Evolutionary conservation across 1,284 basidiomycete genomes (phyloP).

Genomic region (Anthracocystis panici-leucophaei): DNA sequence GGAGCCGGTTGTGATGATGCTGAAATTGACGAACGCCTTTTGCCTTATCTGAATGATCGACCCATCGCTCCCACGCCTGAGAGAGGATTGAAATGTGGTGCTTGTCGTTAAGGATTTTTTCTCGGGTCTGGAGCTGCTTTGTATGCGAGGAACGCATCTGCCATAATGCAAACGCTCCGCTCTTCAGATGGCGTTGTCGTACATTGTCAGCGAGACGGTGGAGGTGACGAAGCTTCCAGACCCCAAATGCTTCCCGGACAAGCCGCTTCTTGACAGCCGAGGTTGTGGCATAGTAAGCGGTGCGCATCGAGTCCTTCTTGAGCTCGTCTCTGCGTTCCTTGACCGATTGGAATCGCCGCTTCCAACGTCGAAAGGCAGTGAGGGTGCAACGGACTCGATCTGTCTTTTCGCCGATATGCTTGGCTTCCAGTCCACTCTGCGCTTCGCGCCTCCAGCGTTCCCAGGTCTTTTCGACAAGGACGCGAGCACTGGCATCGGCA

Average conservation of each 20-base stretch:
- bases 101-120: constrained; percentile 11
- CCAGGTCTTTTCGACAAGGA: constrained; percentile 33
- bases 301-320: constrained; percentile 36
- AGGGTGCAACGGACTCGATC: constrained; percentile 49
- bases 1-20: constrained; percentile 21
- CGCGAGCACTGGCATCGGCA: constrained; percentile 20
- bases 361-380: constrained; percentile 49
- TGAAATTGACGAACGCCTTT: constrained; percentile 22
- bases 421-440: constrained; percentile 1
- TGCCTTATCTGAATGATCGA: constrained; percentile 10
- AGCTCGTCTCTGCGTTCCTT: constrained; percentile 32
- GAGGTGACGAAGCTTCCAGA: constrained; percentile 25
- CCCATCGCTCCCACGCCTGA: constrained; percentile 30
- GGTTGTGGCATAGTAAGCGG: constrained; percentile 36
- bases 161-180: constrained; percentile 52
- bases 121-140: constrained; percentile 24
- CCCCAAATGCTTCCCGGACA: constrained; percentile 6
- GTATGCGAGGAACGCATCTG: constrained; percentile 29
- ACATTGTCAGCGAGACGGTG: constrained; percentile 24
- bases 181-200: constrained; percentile 38
- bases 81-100: constrained; percentile 13
- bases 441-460: constrained; percentile 26
- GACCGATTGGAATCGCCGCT: constrained; percentile 10
- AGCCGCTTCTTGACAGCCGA: constrained; percentile 17
- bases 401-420: constrained; percentile 20